Conservation (phyloP, 176 grass and related monocot genomes). For the Elymus sibiricus region DNA sequence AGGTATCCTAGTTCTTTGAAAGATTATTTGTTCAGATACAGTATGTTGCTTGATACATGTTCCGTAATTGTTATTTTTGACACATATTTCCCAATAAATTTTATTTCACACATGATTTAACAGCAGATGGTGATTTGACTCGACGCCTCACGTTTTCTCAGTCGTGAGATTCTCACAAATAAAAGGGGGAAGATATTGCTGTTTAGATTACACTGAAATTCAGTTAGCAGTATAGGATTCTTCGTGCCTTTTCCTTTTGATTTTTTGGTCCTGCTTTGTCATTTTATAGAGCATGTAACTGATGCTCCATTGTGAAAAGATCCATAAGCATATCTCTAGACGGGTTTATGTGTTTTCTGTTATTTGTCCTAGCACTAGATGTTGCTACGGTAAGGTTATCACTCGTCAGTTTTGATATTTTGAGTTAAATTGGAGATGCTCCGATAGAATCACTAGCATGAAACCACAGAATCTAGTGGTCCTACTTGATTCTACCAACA, state of each 20-base stretch:
- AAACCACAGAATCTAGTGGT: not conserved
- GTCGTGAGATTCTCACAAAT: not conserved
- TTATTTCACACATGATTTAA: conserved; percentile 4
- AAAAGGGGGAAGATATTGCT: not conserved
- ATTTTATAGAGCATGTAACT: not conserved
- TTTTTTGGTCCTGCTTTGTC: not conserved
- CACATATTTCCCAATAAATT: not conserved
- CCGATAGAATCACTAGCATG: not conserved
- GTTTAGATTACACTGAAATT: not conserved
- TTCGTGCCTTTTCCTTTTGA: not conserved
- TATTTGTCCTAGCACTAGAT: not conserved
- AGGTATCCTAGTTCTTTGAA: conserved; percentile 53
- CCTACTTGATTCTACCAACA: not conserved
- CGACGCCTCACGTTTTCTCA: not conserved
- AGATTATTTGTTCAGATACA: not conserved
- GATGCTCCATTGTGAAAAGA: not conserved
- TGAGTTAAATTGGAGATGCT: not conserved
- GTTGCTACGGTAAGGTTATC: not conserved
- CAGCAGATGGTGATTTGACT: not conserved
- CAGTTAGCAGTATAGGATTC: not conserved
- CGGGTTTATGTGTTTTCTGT: not conserved
- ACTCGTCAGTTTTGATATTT: not conserved
- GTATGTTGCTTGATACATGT: conserved; percentile 10
- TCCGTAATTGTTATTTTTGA: conserved; percentile 1
- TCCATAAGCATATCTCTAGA: not conserved